Evolutionary conservation across 1,139 yeast species (phyloP), one percentile per base, ranked within the genome.

Genomic region (Saccharomyces hybrid): DNA sequence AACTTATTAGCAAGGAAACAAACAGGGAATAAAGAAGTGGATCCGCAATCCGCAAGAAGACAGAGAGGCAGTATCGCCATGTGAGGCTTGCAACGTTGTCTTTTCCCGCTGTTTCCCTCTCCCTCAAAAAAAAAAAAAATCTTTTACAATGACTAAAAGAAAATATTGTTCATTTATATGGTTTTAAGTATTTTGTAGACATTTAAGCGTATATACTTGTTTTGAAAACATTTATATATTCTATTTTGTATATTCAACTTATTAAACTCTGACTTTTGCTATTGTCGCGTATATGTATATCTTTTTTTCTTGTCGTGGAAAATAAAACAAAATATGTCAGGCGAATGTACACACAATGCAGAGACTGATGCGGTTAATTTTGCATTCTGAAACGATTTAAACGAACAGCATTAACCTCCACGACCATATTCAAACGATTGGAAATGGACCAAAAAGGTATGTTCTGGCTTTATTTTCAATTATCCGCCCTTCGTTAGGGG

Each of bases 41-140:
- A 90, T 66, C 97, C 97, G 4, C 81, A 77, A 49, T 78, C 79
- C 55, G 97, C 97, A 2, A 81, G 98, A 69, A 85, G 89, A 64
- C 95, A 88, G 70, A 82, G 98, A 70, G 80, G 97, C 66, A 78
- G 88, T 67, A 54, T 57, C 13, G 56, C 44, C 26, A 38, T 38
- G 44, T 38, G 26, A 38, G 25, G 7, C 5, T 20, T 79, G 20
- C 50, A 50, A 14, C 13, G 8, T 9, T 46, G 14, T 20, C 11
- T 26, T 20, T 14, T 26, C 31, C 28, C 27, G n/a, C 28, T n/a
- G n/a, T 14, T 44, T 23, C 25, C 25, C 25, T 23, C 25, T 23
- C 25, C 25, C 25, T 23, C 25, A 23, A 23, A 23, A 23, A 23
- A 23, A 23, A 20, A 5, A 14, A 16, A 25, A 9, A 4, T 46